A percentile compares a stretch with the other conserved stretches of the same genome.
Evolutionary conservation across 164 flowering plant genomes (phyloP).

Genomic region (Berberis thunbergii): DNA sequence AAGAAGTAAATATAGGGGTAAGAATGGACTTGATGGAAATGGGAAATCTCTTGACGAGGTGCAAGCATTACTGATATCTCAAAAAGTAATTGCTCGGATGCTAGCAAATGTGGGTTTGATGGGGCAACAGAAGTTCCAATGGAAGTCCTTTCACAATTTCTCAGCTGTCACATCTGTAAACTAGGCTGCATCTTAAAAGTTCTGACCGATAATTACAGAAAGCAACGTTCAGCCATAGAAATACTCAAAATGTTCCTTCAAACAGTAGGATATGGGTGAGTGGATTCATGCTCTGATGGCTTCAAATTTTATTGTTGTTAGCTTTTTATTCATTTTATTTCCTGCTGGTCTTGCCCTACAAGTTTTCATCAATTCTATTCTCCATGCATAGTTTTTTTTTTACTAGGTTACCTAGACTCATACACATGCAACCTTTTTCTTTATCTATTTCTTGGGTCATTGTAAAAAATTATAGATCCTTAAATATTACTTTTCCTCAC

Average conservation of each 20-base stretch:
- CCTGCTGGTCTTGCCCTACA: too few relatives aligned
- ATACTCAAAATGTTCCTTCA: slow-evolving; percentile 89
- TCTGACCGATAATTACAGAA: slow-evolving; percentile 79
- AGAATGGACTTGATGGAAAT: slow-evolving; percentile 36
- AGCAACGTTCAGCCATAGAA: slow-evolving; percentile 83
- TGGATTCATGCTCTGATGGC: slow-evolving; percentile 6
- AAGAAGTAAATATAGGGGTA: slow-evolving; percentile 48
- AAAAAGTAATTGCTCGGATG: slow-evolving; percentile 56
- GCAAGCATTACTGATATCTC: slow-evolving; percentile 64
- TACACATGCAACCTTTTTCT: too few relatives aligned
- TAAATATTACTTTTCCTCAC: too few relatives aligned
- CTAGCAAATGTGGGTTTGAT: slow-evolving; percentile 55
- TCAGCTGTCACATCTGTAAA: slow-evolving; percentile 69
- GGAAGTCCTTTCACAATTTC: slow-evolving; percentile 62
- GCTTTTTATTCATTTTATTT: background rate
- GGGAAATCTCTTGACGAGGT: slow-evolving; percentile 49
- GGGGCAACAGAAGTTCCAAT: slow-evolving; percentile 64
- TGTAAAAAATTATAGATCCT: too few relatives aligned
- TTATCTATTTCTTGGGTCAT: too few relatives aligned
- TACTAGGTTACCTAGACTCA: too few relatives aligned
- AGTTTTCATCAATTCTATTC: too few relatives aligned
- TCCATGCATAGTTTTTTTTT: too few relatives aligned
- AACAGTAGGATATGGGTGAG: slow-evolving; percentile 58
- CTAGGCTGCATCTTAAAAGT: slow-evolving; percentile 70
- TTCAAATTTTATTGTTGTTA: background rate